These are phyloP conservation scores for Trametes gibbosa DNA, from an alignment of 768 basidiomycete species.

Conservation along the genomic window DNA sequence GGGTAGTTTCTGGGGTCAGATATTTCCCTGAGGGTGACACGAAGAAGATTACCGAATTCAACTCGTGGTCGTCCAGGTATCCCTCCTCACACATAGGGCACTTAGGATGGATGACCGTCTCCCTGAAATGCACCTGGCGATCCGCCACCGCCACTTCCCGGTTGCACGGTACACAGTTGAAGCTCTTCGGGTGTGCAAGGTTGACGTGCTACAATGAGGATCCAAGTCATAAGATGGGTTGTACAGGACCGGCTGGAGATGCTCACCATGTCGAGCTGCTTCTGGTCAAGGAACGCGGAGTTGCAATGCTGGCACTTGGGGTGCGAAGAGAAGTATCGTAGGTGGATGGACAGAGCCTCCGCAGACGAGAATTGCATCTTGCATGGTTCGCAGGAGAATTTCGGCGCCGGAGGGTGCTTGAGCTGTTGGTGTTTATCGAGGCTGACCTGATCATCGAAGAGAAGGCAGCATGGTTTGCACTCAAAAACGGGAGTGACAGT, in stretches of 20 bases:
- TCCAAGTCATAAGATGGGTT: background rate
- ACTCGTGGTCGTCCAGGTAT: conserved; percentile 4
- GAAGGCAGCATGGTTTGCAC: conserved; percentile 1
- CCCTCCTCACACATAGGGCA: conserved; percentile 18
- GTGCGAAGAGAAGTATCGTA: conserved; percentile 2
- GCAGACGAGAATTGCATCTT: conserved; percentile 11
- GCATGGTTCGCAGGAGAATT: conserved; percentile 11
- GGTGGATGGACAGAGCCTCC: conserved; percentile 11
- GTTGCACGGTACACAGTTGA: conserved; percentile 8
- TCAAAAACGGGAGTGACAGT: background rate
- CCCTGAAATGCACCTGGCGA: conserved; percentile 12
- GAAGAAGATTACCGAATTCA: background rate
- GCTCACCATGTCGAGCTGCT: conserved; percentile 8
- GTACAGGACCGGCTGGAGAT: background rate
- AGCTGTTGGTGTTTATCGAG: background rate
- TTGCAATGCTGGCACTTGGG: conserved; percentile 12
- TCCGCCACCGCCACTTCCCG: background rate
- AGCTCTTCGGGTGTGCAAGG: background rate
- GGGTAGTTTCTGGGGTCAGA: background rate
- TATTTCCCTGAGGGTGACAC: background rate
- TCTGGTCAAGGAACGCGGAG: conserved; percentile 11
- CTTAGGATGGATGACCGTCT: conserved; percentile 12
- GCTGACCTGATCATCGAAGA: background rate
- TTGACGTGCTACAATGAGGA: background rate
- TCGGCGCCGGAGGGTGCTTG: background rate